Evolutionary conservation across 352 stramenopile species (phyloP), one percentile per base, ranked within the genome.

Genomic region (Pythium grandisporangium): DNA sequence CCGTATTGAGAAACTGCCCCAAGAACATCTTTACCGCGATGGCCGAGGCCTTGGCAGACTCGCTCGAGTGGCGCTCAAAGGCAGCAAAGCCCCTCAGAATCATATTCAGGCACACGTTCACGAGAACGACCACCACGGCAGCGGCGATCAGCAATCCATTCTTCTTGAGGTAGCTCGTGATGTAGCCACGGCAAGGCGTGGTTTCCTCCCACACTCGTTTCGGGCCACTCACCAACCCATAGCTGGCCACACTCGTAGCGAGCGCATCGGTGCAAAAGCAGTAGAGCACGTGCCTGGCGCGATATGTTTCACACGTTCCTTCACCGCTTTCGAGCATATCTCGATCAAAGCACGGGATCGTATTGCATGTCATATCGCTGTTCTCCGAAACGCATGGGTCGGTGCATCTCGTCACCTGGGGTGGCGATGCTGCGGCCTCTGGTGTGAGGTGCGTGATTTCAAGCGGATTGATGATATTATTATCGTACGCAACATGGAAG

Each of bases 1-100:
- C 66, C 2, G 70, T 83, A 38, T 73, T 83, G 29, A 83, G 48
- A 33, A 78, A 80, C 37, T 80, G 66, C 14, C 66, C 61, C 10
- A 42, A 38, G 32, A 83, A 76, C 46, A 80, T 66, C 36, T 72
- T 70, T 12, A 72, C 17, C 5, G 61, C 56, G 17, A 75, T 61
- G 19, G 56, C 40, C 4, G 67, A 54, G 2, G 66, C 71, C 47
- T 52, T 68, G 14, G 63, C 46, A 2, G 70, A 78, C 42, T 75
- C 66, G 33, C 66, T 80, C 10, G 53, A 63, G 34, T 79, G 70
- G 5, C 57, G 55, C 44, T 83, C 70, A 26, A 80, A 74, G 2
- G 50, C 46, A 5, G 58, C 55, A 30, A 83, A 71, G 10, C 53
- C 44, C 0, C 62, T 59, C 24, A 83, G 38, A 13, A 77, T 67